Conservation (phyloP, 805 yeast genomes). For the Candida sithepensis region DNA sequence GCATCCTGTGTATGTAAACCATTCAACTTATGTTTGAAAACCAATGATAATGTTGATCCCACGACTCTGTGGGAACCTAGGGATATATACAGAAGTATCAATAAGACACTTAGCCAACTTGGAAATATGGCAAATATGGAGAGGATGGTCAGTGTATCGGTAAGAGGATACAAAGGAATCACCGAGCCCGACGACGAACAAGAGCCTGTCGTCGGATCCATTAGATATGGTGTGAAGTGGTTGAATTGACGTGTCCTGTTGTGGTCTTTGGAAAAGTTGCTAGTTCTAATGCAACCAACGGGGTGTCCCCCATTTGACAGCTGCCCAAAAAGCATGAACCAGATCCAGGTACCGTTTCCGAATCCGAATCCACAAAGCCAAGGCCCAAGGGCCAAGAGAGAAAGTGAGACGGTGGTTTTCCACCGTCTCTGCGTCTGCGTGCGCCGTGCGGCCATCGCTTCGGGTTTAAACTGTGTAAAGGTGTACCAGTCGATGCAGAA, state of each 20-base stretch:
- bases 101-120: constrained; percentile 22
- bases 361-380: background rate
- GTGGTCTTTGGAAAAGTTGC: too few relatives aligned
- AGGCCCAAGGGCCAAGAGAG: too few relatives aligned
- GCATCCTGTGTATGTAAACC: constrained; percentile 10
- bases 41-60: constrained; percentile 24
- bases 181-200: constrained; percentile 6
- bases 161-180: constrained; percentile 23
- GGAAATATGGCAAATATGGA: constrained; percentile 27
- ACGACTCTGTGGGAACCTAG: constrained; percentile 26
- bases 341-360: background rate
- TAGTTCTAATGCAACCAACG: too few relatives aligned
- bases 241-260: too few relatives aligned
- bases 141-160: constrained; percentile 28
- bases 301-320: too few relatives aligned
- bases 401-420: too few relatives aligned
- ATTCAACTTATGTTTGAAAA: constrained; percentile 24
- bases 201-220: constrained; percentile 49
- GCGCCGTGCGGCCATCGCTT: too few relatives aligned
- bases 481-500: too few relatives aligned
- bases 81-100: constrained; percentile 19
- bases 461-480: too few relatives aligned
- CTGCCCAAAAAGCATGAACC: background rate
- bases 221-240: constrained; percentile 44
- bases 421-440: too few relatives aligned